Conservation (phyloP, 2,329 filamentous ascomycete genomes). For the Ascochyta viciae-villosae region DNA sequence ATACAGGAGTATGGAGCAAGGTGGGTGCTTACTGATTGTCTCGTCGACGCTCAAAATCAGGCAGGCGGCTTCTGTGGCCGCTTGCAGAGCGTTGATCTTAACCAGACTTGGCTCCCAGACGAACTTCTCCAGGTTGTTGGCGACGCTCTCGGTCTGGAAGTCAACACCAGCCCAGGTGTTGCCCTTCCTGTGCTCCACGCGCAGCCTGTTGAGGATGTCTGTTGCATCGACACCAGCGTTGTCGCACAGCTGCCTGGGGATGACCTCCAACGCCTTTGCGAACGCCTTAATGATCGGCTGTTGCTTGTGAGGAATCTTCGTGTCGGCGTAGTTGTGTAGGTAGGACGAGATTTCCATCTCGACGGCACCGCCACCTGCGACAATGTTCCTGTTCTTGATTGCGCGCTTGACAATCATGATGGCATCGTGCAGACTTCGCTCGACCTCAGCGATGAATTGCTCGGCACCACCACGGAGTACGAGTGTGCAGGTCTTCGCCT, state of each 20-base stretch:
- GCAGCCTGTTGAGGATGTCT: conserved; percentile 94
- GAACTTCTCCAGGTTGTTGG: conserved; percentile 93
- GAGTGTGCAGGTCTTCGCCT: conserved; percentile 95
- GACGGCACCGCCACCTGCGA: conserved; percentile 89
- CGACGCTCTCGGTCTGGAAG: conserved; percentile 88
- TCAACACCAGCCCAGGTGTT: conserved; percentile 95
- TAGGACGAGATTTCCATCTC: conserved; percentile 98
- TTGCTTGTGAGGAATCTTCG: conserved; percentile 92
- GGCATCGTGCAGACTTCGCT: conserved; percentile 95
- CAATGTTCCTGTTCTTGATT: conserved; percentile 92
- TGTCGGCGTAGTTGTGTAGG: conserved; percentile 90
- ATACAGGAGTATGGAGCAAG: not conserved
- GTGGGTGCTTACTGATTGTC: conserved; percentile 75
- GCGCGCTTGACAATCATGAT: conserved; percentile 99
- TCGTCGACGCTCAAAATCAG: conserved; percentile 96
- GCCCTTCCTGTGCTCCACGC: conserved; percentile 94
- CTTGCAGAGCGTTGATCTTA: conserved; percentile 97
- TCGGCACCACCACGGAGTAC: conserved; percentile 95
- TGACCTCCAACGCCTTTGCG: conserved; percentile 94
- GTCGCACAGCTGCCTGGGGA: conserved; percentile 95
- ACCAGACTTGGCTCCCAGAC: conserved; percentile 97
- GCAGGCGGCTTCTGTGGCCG: conserved; percentile 93
- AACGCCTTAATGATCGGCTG: conserved; percentile 98
- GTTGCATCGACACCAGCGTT: conserved; percentile 98
- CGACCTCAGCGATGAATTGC: conserved; percentile 98